A percentile compares a stretch with the other conserved stretches of the same genome.
phyloP scores from a whole-genome alignment of 1,284 basidiomycete species.

The Porogramme epimiltina region DNA sequence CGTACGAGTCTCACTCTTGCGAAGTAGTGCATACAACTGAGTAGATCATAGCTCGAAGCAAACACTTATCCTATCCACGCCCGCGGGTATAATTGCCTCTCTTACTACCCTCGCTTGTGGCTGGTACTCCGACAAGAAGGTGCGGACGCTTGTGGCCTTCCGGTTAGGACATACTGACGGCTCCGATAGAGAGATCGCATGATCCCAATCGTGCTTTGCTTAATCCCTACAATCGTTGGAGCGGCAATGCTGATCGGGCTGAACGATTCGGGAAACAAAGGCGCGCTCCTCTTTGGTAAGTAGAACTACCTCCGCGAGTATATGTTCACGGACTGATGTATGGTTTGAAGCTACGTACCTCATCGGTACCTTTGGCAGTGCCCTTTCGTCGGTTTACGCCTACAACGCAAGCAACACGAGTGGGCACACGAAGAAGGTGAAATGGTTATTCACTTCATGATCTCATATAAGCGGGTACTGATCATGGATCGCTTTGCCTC shows the following conservation, averaged over 20 bases:
- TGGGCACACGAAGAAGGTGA: slow-evolving; percentile 62
- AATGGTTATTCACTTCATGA: background rate
- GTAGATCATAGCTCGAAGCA: slow-evolving; percentile 49
- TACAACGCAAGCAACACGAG: slow-evolving; percentile 66
- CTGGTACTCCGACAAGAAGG: slow-evolving; percentile 67
- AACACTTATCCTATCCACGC: slow-evolving; percentile 63
- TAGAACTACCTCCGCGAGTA: background rate
- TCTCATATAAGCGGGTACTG: background rate
- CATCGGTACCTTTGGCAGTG: slow-evolving; percentile 55
- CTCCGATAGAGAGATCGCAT: slow-evolving; percentile 44
- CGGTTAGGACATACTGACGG: background rate
- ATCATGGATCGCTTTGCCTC: background rate
- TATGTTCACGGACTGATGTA: background rate
- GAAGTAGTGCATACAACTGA: no score
- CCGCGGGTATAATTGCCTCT: slow-evolving; percentile 52
- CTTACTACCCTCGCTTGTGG: slow-evolving; percentile 54
- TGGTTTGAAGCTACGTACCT: slow-evolving; percentile 46
- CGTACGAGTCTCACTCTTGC: slow-evolving; percentile 36
- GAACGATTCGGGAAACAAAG: slow-evolving; percentile 48
- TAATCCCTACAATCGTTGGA: slow-evolving; percentile 62
- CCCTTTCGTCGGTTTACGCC: slow-evolving; percentile 58
- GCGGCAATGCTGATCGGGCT: slow-evolving; percentile 58
- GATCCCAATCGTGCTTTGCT: slow-evolving; percentile 57
- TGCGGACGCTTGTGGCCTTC: slow-evolving; percentile 16
- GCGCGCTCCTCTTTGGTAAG: slow-evolving; percentile 55